Percentiles rank a stretch among this genome's conserved stretches.
Evolutionary conservation across 2,329 filamentous ascomycete species (phyloP).

Genomic region (Didymella arachidicola): DNA sequence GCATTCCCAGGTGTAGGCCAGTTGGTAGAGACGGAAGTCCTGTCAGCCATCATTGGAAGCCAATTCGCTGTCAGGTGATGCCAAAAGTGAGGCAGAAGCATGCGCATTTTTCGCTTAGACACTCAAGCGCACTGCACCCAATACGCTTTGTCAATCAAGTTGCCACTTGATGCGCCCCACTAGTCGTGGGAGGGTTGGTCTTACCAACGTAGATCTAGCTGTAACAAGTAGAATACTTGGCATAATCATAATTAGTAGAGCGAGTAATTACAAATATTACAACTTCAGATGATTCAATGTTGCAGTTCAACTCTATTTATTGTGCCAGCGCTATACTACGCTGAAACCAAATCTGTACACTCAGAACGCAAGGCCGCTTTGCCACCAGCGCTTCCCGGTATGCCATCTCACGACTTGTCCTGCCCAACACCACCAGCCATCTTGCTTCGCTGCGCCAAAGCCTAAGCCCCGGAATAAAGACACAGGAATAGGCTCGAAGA

Average conservation of each 20-base stretch:
- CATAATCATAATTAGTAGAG: not conserved
- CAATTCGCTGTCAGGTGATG: not conserved
- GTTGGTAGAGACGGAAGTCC: not conserved
- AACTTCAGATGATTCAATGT: not conserved
- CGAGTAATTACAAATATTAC: not conserved
- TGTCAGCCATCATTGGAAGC: not conserved
- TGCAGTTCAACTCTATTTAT: not conserved
- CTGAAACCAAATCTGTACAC: not conserved
- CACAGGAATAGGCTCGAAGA: constrained; percentile 82
- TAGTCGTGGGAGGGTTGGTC: not conserved
- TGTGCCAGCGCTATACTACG: constrained; percentile 2
- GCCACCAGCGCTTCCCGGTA: constrained; percentile 69
- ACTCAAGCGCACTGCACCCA: not conserved
- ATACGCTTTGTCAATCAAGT: not conserved
- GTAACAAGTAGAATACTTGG: not conserved
- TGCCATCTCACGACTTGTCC: constrained; percentile 65
- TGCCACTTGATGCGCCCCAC: not conserved
- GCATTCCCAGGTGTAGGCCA: not conserved
- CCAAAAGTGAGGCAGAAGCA: not conserved
- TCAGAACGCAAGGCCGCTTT: constrained; percentile 59
- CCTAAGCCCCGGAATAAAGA: constrained; percentile 74
- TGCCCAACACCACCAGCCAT: constrained; percentile 74
- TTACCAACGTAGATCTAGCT: not conserved
- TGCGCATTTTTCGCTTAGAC: not conserved
- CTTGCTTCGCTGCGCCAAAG: constrained; percentile 63